phyloP scores from a whole-genome alignment of 306 rosid genomes.

The Rosa lucieae region DNA sequence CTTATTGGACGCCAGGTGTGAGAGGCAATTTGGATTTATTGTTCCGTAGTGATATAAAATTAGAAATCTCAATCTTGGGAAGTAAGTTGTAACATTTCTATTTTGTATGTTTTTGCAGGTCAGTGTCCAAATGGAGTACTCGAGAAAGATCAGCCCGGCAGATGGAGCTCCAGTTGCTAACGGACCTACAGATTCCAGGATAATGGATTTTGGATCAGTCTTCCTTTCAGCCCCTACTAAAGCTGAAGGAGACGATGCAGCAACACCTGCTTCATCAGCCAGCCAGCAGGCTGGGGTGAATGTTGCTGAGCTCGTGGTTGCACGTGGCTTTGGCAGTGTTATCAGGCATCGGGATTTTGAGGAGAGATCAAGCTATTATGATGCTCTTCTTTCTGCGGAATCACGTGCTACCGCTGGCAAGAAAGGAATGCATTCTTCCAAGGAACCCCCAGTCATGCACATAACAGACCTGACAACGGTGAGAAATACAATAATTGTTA shows the following conservation, averaged over 20 bases:
- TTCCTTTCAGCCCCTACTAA: slow-evolving; percentile 56
- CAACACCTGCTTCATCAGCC: slow-evolving; percentile 44
- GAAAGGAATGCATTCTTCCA: slow-evolving; percentile 91
- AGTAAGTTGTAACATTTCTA: neutral
- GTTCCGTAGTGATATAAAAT: slow-evolving; percentile 10
- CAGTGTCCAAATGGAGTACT: slow-evolving; percentile 94
- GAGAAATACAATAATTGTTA: slow-evolving; percentile 32
- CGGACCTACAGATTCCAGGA: slow-evolving; percentile 69
- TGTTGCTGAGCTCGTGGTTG: slow-evolving; percentile 68
- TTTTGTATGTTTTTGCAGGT: slow-evolving; percentile 48
- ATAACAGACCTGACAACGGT: slow-evolving; percentile 83
- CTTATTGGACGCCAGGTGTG: slow-evolving; percentile 89
- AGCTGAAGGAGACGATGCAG: slow-evolving; percentile 67
- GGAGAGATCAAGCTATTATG: slow-evolving; percentile 90
- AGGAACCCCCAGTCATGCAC: slow-evolving; percentile 97
- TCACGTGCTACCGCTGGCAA: slow-evolving; percentile 73
- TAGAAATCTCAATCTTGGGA: slow-evolving; percentile 4
- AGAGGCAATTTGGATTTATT: slow-evolving; percentile 16
- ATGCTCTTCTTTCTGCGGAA: slow-evolving; percentile 96
- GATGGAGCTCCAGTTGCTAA: slow-evolving; percentile 59
- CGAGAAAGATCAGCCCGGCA: slow-evolving; percentile 62
- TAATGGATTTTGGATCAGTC: slow-evolving; percentile 97
- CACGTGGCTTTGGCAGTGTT: slow-evolving; percentile 91
- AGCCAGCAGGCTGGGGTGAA: slow-evolving; percentile 64
- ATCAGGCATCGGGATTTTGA: slow-evolving; percentile 97